Base-by-base conservation (phyloP, 495 filamentous ascomycete genomes). In the Astrocystis sublimbata region DNA sequence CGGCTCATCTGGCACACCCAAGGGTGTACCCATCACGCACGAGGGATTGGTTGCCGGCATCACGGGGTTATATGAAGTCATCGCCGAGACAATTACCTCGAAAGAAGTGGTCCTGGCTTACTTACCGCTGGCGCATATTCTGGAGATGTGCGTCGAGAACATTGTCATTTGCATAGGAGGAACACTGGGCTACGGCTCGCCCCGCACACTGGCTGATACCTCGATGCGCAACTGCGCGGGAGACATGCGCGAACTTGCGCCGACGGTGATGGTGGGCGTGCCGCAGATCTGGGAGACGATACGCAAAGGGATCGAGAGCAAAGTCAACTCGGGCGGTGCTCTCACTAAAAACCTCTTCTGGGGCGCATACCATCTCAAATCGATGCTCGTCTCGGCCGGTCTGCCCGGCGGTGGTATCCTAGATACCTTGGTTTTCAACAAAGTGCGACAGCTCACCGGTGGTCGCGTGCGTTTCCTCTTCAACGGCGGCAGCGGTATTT, bases 61-160 rank as follows among this genome's bases (percentile, higher is more conserved):
- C 12, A 73, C 78, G 1, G 79, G 79, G 13, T 68, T 82, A 17
- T 70, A 75, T 61, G 63, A 69, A 31, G 69, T 76, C 31, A 65
- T 79, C 55, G 73, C 73, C 26, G 77, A 81, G 36, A 72, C 77
- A 8, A 81, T 86, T 41, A 74, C 69, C n/a, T 68, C 78, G 4
- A 75, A 76, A n/a, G 88, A 93, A 59, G 78, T 83, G 21, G 76
- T 88, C 6, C 79, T 88, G 40, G 96, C 92, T 12, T 97, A 97
- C 74, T 85, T 97, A 4, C 93, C 93, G 0, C 81, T 97, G 3
- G 93, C 93, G 12, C 93, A 97, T 73, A 97, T 96, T 66, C 92
- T 89, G 68, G 89, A 90, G 61, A 89, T 93, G 58, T 76, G 91
- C 19, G 78, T 85, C n/a, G 93, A 97, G 72, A 91, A 96, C 72